These are phyloP conservation scores for Lactarius vividus DNA, from an alignment of 768 basidiomycete genomes.

Conservation along the genomic window DNA sequence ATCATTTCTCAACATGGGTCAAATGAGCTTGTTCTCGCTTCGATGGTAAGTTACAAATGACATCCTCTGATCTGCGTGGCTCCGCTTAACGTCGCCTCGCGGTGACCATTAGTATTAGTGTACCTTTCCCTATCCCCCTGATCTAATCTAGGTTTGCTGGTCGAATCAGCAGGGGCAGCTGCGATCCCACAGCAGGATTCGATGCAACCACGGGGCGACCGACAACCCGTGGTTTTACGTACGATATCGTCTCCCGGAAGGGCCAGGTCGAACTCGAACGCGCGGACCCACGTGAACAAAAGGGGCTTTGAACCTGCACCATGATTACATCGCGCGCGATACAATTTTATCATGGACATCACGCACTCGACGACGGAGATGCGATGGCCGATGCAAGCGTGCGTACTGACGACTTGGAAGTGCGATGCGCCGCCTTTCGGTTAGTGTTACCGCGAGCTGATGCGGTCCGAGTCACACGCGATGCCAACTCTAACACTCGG, in stretches of 20 bases:
- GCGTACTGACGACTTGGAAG: conserved; percentile 32
- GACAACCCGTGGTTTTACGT: conserved; percentile 15
- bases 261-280: conserved; percentile 29
- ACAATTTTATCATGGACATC: not conserved
- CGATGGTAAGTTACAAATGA: no score
- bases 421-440: no score
- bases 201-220: conserved; percentile 21
- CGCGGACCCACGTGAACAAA: conserved; percentile 30
- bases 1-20: no score
- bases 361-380: conserved; percentile 31
- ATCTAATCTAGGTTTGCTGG: conserved; percentile 7
- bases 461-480: no score
- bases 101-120: not conserved
- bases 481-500: no score
- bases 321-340: not conserved
- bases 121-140: not conserved
- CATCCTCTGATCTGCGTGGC: no score
- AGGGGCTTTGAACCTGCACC: conserved; percentile 30
- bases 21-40: no score
- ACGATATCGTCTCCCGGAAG: conserved; percentile 21
- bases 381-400: conserved; percentile 33
- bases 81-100: no score
- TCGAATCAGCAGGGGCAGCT: conserved; percentile 25
- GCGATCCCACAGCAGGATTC: conserved; percentile 16
- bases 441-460: no score